Evolutionary conservation across 2,329 filamentous ascomycete genomes (phyloP).

Genomic region (Beauveria varroae): DNA sequence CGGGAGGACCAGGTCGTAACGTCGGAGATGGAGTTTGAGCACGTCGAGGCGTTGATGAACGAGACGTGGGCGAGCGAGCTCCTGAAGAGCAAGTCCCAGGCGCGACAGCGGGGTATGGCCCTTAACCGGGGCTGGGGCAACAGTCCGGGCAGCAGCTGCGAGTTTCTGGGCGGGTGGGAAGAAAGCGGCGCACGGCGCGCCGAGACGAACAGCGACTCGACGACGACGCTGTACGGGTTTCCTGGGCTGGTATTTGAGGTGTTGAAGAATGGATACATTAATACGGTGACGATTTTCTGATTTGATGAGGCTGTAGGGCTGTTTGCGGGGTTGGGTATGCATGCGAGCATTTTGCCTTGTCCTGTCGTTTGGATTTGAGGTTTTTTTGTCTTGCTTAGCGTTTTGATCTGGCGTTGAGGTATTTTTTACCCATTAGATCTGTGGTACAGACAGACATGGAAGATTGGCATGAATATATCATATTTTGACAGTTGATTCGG

Average conservation of each 20-base stretch:
- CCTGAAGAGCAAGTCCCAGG: conserved; percentile 40
- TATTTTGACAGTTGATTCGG: not conserved
- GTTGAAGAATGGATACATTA: conserved; percentile 83
- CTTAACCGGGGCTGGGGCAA: conserved; percentile 87
- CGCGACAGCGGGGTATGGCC: conserved; percentile 68
- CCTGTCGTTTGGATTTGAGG: not conserved
- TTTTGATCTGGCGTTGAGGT: not conserved
- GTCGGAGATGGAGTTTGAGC: conserved; percentile 72
- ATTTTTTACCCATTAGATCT: not conserved
- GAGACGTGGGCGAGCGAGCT: conserved; percentile 64
- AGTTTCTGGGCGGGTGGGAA: conserved; percentile 80
- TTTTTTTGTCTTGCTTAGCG: not conserved
- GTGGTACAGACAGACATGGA: not conserved
- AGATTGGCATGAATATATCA: not conserved
- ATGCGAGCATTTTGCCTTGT: not conserved
- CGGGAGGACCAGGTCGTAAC: conserved; percentile 41
- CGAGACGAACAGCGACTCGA: conserved; percentile 50
- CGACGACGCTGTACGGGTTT: conserved; percentile 85
- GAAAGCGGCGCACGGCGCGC: conserved; percentile 54
- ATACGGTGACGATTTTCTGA: conserved; percentile 80
- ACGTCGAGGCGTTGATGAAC: conserved; percentile 61
- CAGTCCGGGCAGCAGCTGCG: conserved; percentile 82
- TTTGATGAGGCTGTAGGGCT: not conserved
- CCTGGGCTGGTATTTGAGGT: conserved; percentile 95
- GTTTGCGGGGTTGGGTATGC: not conserved